These are phyloP conservation scores for Trichophyton rubrum DNA, from an alignment of 2,329 filamentous ascomycete genomes.

Conservation along the genomic window DNA sequence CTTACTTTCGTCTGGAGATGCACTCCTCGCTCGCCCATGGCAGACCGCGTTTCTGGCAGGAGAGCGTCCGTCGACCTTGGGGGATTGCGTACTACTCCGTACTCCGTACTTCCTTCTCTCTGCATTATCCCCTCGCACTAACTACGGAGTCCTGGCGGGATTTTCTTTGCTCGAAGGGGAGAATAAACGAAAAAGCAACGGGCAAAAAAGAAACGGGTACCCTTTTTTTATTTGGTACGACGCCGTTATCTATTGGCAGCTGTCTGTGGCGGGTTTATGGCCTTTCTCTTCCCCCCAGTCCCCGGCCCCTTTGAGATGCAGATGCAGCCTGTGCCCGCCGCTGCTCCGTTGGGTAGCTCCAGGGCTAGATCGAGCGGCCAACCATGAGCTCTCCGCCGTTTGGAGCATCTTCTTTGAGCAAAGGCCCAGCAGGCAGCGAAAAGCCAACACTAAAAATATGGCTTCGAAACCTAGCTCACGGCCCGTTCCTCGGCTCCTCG, in stretches of 20 bases:
- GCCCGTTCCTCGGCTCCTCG: neutral
- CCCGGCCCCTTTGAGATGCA: neutral
- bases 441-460: neutral
- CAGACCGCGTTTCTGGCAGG: neutral
- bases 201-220: neutral
- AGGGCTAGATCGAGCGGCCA: neutral
- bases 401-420: neutral
- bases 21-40: too few species aligned
- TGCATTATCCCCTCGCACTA: neutral
- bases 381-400: neutral
- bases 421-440: neutral
- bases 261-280: neutral
- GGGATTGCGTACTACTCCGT: too few species aligned
- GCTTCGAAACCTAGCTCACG: neutral
- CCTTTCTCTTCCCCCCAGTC: neutral
- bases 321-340: neutral
- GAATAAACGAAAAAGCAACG: neutral
- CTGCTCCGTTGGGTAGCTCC: neutral
- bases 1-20: too few species aligned
- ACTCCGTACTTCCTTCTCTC: neutral
- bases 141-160: too few species aligned
- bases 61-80: neutral
- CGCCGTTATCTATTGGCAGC: neutral
- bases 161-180: too few species aligned
- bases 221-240: neutral